Evolutionary conservation across 768 basidiomycete species (phyloP).

Genomic region (Boletus vinaceobasis): DNA sequence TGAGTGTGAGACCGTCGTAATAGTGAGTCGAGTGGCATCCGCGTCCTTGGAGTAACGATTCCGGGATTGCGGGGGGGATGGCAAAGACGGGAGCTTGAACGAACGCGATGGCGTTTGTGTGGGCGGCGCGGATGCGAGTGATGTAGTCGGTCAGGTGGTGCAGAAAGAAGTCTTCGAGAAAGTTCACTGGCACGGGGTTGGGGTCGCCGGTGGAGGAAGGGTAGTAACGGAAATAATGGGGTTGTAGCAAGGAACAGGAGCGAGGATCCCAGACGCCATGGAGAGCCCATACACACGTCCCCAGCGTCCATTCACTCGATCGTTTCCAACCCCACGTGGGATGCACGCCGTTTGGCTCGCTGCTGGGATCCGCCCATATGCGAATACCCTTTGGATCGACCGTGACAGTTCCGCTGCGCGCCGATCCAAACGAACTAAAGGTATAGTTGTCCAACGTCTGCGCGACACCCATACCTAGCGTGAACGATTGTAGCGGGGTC

Average conservation of each 20-base stretch:
- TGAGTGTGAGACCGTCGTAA: slow-evolving; percentile 90
- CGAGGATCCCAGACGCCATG: slow-evolving; percentile 88
- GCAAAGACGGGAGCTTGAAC: slow-evolving; percentile 90
- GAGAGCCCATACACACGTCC: slow-evolving; percentile 81
- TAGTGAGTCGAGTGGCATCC: slow-evolving; percentile 81
- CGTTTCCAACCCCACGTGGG: slow-evolving; percentile 84
- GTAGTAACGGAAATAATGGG: slow-evolving; percentile 69
- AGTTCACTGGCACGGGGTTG: slow-evolving; percentile 48
- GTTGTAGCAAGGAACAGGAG: slow-evolving; percentile 59
- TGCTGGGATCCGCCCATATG: slow-evolving; percentile 68
- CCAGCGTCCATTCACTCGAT: slow-evolving; percentile 67
- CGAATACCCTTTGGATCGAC: slow-evolving; percentile 82
- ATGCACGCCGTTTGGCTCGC: slow-evolving; percentile 51
- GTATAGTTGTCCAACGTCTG: slow-evolving; percentile 81
- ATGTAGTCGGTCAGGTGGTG: slow-evolving; percentile 63
- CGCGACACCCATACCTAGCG: slow-evolving; percentile 83
- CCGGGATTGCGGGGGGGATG: slow-evolving; percentile 60
- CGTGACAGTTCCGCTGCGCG: slow-evolving; percentile 65
- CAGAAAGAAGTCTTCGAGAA: slow-evolving; percentile 77
- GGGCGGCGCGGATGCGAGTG: slow-evolving; percentile 55
- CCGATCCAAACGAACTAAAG: slow-evolving; percentile 78
- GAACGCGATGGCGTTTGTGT: slow-evolving; percentile 86
- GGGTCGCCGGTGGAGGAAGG: slow-evolving; percentile 24
- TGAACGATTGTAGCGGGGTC: slow-evolving; percentile 77
- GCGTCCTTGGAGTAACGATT: slow-evolving; percentile 59